Conservation (phyloP, 495 filamentous ascomycete genomes). For the Hypomontagnella submonticulosa region DNA sequence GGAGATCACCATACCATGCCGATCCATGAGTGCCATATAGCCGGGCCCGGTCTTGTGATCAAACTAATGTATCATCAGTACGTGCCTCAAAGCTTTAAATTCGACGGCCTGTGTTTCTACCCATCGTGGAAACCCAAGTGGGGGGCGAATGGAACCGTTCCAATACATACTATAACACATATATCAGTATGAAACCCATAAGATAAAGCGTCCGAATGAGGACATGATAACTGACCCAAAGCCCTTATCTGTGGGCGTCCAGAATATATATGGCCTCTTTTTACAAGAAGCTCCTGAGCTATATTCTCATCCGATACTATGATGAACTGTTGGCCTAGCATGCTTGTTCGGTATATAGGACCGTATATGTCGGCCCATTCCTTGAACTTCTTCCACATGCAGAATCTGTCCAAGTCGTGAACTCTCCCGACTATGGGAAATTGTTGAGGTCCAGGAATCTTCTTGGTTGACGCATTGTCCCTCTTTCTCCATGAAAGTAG, state of each 20-base stretch:
- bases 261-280: constrained; percentile 64
- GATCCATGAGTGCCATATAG: constrained; percentile 61
- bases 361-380: constrained; percentile 67
- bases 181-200: too few species aligned
- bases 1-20: constrained; percentile 51
- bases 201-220: too few species aligned
- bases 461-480: constrained; percentile 24
- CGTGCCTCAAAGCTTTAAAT: too few species aligned
- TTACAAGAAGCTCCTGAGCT: constrained; percentile 65
- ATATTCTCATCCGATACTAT: constrained; percentile 67
- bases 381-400: constrained; percentile 66
- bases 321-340: constrained; percentile 61
- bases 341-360: constrained; percentile 64
- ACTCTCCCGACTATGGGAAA: constrained; percentile 62
- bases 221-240: constrained; percentile 23
- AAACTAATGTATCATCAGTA: constrained; percentile 27
- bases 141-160: too few species aligned
- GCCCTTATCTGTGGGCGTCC: constrained; percentile 62
- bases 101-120: too few species aligned
- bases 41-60: constrained; percentile 59
- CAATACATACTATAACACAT: too few species aligned
- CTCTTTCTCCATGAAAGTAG: constrained; percentile 53
- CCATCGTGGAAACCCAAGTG: too few species aligned
- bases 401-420: constrained; percentile 61
- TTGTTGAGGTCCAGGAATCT: constrained; percentile 58